phyloP scores from a whole-genome alignment of 2,329 filamentous ascomycete genomes.

The Neopestalotiopsis clavispora region DNA sequence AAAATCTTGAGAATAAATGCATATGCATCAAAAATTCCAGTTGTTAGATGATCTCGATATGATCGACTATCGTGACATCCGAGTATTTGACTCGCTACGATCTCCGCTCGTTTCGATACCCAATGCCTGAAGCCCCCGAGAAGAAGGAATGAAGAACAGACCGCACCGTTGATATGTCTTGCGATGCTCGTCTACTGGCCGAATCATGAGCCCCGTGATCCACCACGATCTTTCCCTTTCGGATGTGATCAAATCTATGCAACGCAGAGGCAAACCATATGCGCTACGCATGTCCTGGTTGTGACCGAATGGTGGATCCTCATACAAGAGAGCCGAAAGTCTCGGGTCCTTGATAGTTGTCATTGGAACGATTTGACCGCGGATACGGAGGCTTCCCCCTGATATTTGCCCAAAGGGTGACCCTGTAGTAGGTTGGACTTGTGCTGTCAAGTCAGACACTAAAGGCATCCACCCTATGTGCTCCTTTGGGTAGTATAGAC shows the following conservation, averaged over 20 bases:
- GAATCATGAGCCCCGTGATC: constrained; percentile 13
- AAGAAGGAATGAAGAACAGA: constrained; percentile 7
- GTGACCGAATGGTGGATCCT: not conserved
- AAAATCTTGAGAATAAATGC: no score
- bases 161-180: not conserved
- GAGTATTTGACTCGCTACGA: not conserved
- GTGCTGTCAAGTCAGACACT: not conserved
- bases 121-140: not conserved
- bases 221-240: not conserved
- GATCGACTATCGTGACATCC: not conserved
- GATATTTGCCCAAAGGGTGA: not conserved
- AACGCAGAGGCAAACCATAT: constrained; percentile 1
- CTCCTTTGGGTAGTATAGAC: not conserved
- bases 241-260: not conserved
- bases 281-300: not conserved
- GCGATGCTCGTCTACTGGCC: not conserved
- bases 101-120: not conserved
- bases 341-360: not conserved
- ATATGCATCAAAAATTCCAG: no score
- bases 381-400: not conserved
- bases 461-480: not conserved
- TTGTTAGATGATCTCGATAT: not conserved
- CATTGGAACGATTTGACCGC: not conserved
- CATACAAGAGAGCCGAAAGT: not conserved
- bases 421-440: not conserved